Conservation (phyloP, 768 basidiomycete genomes). For the Collybia sordida region DNA sequence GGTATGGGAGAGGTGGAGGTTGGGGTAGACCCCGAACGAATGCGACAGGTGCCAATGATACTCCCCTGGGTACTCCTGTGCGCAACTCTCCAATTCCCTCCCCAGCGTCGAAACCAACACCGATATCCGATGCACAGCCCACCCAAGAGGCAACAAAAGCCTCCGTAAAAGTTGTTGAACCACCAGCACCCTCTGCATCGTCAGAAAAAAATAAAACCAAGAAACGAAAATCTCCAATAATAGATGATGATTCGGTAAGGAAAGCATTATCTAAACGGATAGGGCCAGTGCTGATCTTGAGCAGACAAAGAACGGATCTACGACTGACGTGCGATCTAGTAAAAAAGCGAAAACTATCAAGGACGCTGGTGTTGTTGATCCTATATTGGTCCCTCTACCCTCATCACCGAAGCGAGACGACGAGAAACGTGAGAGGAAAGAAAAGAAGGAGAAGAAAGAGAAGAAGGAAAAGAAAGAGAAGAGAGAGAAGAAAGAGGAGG, state of each 20-base stretch:
- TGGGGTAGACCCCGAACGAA: constrained; percentile 26
- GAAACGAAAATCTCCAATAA: constrained; percentile 28
- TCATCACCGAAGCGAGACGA: constrained; percentile 6
- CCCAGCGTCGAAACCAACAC: constrained; percentile 13
- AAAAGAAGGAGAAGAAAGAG: neutral
- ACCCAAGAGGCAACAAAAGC: constrained; percentile 7
- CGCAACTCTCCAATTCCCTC: constrained; percentile 31
- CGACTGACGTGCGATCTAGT: constrained; percentile 8
- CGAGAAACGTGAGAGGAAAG: constrained; percentile 14
- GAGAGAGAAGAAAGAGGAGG: constrained; percentile 10
- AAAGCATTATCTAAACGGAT: neutral
- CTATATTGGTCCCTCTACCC: constrained; percentile 9
- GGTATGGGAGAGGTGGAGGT: constrained; percentile 33
- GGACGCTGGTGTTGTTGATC: constrained; percentile 8
- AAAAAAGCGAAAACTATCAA: constrained; percentile 30
- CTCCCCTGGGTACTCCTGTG: constrained; percentile 65
- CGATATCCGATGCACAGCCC: constrained; percentile 1
- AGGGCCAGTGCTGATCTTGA: neutral
- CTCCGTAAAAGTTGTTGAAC: constrained; percentile 8
- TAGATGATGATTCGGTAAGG: constrained; percentile 26
- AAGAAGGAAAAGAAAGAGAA: constrained; percentile 32
- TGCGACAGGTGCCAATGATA: constrained; percentile 68
- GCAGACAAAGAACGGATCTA: no score
- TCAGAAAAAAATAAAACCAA: constrained; percentile 37
- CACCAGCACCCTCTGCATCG: constrained; percentile 5